Evolutionary conservation across 78 protist species (phyloP).

Genomic region (Monosiga brevicollis): DNA sequence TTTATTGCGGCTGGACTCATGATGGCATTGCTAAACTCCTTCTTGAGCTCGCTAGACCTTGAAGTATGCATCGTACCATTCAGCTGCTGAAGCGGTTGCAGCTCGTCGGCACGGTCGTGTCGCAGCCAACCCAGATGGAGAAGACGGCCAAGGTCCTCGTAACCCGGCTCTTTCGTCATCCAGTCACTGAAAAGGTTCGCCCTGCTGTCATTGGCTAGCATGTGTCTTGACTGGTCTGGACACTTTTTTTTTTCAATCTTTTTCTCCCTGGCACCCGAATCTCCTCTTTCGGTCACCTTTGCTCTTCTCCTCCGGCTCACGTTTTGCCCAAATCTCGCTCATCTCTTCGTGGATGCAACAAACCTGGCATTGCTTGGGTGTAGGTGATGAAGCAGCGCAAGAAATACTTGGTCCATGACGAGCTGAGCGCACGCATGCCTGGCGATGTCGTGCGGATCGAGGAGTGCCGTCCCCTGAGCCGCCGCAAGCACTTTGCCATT

Average conservation of each 20-base stretch:
- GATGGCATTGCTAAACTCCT: too few species aligned
- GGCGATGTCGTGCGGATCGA: neutral
- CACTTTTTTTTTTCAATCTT: too few species aligned
- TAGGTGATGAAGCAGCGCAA: neutral
- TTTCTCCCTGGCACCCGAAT: neutral
- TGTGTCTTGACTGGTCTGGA: neutral
- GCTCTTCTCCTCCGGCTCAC: neutral
- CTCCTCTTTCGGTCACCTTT: neutral
- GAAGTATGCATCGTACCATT: too few species aligned
- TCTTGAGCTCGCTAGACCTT: too few species aligned
- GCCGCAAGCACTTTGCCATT: too few species aligned
- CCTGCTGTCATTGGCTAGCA: neutral
- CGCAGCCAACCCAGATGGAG: neutral
- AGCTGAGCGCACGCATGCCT: neutral
- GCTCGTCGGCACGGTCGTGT: neutral
- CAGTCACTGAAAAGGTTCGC: neutral
- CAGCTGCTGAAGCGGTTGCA: too few species aligned
- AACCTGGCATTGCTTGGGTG: neutral
- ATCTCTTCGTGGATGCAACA: neutral
- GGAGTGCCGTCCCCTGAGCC: neutral
- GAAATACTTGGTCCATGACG: neutral
- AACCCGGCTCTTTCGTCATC: neutral
- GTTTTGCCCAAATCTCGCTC: neutral
- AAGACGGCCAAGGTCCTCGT: neutral
- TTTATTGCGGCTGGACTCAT: too few species aligned